Percentiles rank a stretch among this genome's conserved stretches.
phyloP scores from a whole-genome alignment of 192 early-diverging fungal species.

The Umbelopsis vinacea region DNA sequence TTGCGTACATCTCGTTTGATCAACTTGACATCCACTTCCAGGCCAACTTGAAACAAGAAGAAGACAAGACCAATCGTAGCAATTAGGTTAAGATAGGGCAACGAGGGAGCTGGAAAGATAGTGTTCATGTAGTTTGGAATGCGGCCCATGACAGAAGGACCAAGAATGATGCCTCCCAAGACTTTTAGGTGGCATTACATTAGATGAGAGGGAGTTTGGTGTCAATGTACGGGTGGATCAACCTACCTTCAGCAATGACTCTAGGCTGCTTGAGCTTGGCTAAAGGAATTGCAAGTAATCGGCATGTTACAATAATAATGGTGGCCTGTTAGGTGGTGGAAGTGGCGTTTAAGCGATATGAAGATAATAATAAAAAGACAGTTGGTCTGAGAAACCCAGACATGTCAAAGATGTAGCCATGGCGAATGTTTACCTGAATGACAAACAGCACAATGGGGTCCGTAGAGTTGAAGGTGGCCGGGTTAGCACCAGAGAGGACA shows the following conservation, averaged over 20 bases:
- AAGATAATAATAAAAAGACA: slow-evolving; percentile 5
- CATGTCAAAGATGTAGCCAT: no score
- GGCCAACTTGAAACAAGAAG: slow-evolving; percentile 87
- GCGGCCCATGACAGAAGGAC: slow-evolving; percentile 82
- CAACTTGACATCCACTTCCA: slow-evolving; percentile 77
- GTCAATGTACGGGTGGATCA: background rate
- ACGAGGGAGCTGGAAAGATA: slow-evolving; percentile 75
- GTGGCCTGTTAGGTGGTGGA: slow-evolving; percentile 43
- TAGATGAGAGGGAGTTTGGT: no score
- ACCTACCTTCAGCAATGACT: slow-evolving; percentile 82
- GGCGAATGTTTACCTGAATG: slow-evolving; percentile 61
- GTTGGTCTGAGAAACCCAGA: no score
- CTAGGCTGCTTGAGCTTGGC: slow-evolving; percentile 73
- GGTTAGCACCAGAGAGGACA: slow-evolving; percentile 70
- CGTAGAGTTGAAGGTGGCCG: slow-evolving; percentile 50
- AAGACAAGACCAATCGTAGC: slow-evolving; percentile 90
- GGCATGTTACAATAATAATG: slow-evolving; percentile 74
- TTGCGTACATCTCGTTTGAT: slow-evolving; percentile 59
- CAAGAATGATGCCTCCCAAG: slow-evolving; percentile 86
- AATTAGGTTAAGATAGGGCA: slow-evolving; percentile 74
- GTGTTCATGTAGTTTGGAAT: slow-evolving; percentile 66
- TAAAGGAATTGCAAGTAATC: slow-evolving; percentile 68
- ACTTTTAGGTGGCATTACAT: slow-evolving; percentile 40
- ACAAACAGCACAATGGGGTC: slow-evolving; percentile 78
- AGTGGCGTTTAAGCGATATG: background rate